Evolutionary conservation across 1,139 yeast species (phyloP), one percentile per base, ranked within the genome.

Genomic region (Magnusiomyces sp.): DNA sequence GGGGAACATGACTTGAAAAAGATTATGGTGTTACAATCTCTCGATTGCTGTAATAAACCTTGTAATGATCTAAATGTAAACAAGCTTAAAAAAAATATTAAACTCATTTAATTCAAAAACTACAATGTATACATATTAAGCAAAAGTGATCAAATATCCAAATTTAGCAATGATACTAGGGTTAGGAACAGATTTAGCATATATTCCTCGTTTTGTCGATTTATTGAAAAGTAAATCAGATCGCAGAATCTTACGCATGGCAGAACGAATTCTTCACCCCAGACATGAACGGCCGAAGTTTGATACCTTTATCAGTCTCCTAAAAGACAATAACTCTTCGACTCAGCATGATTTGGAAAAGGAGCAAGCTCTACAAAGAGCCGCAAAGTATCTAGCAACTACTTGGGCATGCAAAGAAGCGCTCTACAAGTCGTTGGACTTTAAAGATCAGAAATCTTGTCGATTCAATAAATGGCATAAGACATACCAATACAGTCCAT

Each of bases 371-470:
- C 10, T 27, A 5, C 39, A 23, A 5, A 44, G 20, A 2, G 53
- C 53, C 10, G 66, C 68, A 5, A 58, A 60, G 40, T 61, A 71
- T 13, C 62, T 85, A 20, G 77, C 89, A 0, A 81, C 83, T 0
- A 68, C 75, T 10, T 85, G 95, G 94, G 83, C 90, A 7, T 70
- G 77, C 29, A 86, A 85, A 59, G 95, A 85, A 59, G 92, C 95
- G 0, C 62, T 83, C 5, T 85, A 71, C 65, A 85, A 85, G 62
- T 72, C 83, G 0, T 65, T 86, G 51, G 77, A 74, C 44, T 53
- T 62, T 0, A 56, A 54, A 1, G 76, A 75, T 44, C 95, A 86
- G 62, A 50, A 54, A 13, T 13, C 23, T 5, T 84, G 84, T 59
- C 66, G 66, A 44, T 83, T 86, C 69, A 74, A 71, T 14, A 66